Conservation (phyloP, 2,329 filamentous ascomycete species). For the Macrophomina pseudophaseolina region DNA sequence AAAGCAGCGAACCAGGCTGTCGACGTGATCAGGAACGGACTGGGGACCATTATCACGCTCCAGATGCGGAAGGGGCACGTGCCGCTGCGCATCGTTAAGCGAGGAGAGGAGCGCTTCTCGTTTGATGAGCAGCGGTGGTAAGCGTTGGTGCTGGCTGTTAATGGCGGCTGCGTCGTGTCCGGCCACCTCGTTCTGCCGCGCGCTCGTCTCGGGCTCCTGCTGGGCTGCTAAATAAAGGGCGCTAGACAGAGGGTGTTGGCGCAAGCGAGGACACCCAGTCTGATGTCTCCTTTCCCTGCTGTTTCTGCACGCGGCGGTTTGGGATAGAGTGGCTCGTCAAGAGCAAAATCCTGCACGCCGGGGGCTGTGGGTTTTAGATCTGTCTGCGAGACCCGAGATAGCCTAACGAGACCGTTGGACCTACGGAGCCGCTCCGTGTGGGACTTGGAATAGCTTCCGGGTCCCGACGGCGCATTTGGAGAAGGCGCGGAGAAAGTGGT, state of each 20-base stretch:
- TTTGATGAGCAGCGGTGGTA: constrained; percentile 31
- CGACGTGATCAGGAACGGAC: constrained; percentile 57
- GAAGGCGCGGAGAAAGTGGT: not conserved
- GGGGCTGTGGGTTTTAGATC: not conserved
- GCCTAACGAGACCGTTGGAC: constrained; percentile 1
- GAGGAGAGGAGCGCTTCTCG: constrained; percentile 71
- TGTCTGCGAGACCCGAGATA: constrained; percentile 6
- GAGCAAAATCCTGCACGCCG: not conserved
- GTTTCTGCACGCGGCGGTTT: constrained; percentile 14
- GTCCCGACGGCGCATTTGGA: not conserved
- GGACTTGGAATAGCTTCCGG: not conserved
- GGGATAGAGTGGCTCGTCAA: constrained; percentile 10
- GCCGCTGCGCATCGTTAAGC: constrained; percentile 70
- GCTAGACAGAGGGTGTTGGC: not conserved
- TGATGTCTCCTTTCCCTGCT: not conserved
- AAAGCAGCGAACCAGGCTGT: constrained; percentile 64
- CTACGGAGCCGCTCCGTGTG: not conserved
- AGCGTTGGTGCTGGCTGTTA: not conserved
- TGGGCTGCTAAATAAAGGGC: constrained; percentile 1
- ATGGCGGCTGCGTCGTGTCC: too few relatives aligned
- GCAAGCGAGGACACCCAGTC: not conserved
- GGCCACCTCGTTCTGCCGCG: not conserved
- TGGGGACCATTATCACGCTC: constrained; percentile 71
- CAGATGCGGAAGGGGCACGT: constrained; percentile 69
- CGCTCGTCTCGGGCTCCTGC: constrained; percentile 7